Percentiles rank a stretch among this genome's conserved stretches.
Conservation (phyloP, 768 basidiomycete genomes). For the Antrodiella citrinella region DNA sequence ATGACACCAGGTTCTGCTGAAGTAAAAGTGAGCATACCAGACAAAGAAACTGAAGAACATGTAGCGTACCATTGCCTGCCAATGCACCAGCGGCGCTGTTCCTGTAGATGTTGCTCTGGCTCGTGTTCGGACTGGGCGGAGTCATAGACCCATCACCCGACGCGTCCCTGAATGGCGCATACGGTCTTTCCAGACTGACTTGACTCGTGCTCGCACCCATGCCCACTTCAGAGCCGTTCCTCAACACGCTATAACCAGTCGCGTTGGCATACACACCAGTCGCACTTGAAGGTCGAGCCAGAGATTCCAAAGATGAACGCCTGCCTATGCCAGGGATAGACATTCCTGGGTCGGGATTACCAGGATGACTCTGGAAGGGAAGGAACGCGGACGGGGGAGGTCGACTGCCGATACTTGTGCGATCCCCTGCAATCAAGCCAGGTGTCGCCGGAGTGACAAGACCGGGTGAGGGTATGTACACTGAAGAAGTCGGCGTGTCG, state of each 20-base stretch:
- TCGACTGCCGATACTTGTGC: too few species aligned
- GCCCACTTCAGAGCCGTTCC: slow-evolving; percentile 6
- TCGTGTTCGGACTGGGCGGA: slow-evolving; percentile 12
- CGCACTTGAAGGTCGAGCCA: too few species aligned
- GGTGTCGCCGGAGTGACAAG: too few species aligned
- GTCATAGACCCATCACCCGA: slow-evolving; percentile 16
- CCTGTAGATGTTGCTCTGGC: slow-evolving; percentile 32
- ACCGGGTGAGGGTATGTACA: too few species aligned
- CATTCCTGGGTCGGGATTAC: slow-evolving; percentile 56
- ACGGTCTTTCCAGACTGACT: not conserved
- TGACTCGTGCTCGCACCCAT: slow-evolving; percentile 6
- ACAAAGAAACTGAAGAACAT: slow-evolving; percentile 5
- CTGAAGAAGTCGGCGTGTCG: too few species aligned
- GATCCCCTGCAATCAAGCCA: too few species aligned
- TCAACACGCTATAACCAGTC: too few species aligned
- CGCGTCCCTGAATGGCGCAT: slow-evolving; percentile 15
- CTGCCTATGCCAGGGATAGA: slow-evolving; percentile 32
- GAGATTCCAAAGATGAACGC: slow-evolving; percentile 33
- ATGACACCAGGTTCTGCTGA: slow-evolving; percentile 11
- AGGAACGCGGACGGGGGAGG: slow-evolving; percentile 26
- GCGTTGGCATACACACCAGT: too few species aligned
- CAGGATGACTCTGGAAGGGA: slow-evolving; percentile 56
- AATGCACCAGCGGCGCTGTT: slow-evolving; percentile 36
- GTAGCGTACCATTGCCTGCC: too few species aligned
- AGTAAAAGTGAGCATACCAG: too few species aligned